Conservation (phyloP, 768 basidiomycete genomes). For the Kwoniella heveanensis region DNA sequence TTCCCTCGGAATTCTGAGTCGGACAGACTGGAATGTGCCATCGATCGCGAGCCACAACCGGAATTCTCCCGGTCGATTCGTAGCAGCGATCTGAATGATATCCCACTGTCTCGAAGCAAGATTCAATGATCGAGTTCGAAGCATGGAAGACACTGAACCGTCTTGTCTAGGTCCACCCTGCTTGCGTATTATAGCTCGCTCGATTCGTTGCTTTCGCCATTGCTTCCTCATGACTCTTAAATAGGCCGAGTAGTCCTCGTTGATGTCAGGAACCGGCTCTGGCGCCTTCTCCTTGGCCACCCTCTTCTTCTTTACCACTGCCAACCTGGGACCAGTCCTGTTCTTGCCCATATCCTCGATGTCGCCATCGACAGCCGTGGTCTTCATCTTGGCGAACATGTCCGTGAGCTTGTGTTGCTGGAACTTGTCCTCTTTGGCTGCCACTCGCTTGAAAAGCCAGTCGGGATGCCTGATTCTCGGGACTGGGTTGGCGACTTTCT, state of each 20-base stretch:
- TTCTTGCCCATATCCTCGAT: conserved; percentile 65
- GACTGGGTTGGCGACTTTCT: conserved; percentile 94
- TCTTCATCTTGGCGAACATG: conserved; percentile 67
- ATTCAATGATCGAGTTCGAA: conserved; percentile 62
- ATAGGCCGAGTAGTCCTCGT: conserved; percentile 71
- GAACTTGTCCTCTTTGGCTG: conserved; percentile 89
- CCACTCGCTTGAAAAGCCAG: conserved; percentile 90
- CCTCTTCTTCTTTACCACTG: conserved; percentile 62
- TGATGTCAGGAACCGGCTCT: conserved; percentile 66
- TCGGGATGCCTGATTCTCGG: conserved; percentile 95
- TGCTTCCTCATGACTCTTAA: conserved; percentile 72
- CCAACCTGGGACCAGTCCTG: conserved; percentile 29
- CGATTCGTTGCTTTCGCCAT: conserved; percentile 70
- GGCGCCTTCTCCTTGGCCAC: conserved; percentile 51
- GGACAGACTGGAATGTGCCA: conserved; percentile 72
- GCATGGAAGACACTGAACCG: conserved; percentile 68
- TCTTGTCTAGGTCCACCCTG: conserved; percentile 42
- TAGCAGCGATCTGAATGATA: conserved; percentile 78
- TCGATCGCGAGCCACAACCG: conserved; percentile 85
- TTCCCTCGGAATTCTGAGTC: conserved; percentile 82
- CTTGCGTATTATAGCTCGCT: conserved; percentile 52
- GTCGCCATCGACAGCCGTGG: conserved; percentile 56
- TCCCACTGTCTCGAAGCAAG: conserved; percentile 78
- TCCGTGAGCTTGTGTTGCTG: conserved; percentile 97
- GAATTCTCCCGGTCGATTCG: conserved; percentile 76